Conservation (phyloP, 1,284 basidiomycete species). For the Leccinum fuscescens region DNA sequence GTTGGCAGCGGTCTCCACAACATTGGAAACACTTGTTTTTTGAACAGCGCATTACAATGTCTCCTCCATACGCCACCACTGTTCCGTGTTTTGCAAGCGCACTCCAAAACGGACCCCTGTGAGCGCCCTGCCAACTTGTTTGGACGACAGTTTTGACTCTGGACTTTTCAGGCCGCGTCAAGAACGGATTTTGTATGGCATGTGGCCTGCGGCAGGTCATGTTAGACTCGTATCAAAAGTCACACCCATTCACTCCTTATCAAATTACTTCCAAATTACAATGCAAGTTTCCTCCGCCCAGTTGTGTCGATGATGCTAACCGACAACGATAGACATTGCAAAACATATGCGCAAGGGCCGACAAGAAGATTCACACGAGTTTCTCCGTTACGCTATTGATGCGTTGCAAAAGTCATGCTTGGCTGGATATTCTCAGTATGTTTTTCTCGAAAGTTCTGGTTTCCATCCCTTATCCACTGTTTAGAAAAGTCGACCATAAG, state of each 20-base stretch:
- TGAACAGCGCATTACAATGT: constrained; percentile 95
- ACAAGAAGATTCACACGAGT: constrained; percentile 99
- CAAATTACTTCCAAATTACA: constrained; percentile 66
- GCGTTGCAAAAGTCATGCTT: constrained; percentile 86
- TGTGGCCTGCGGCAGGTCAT: constrained; percentile 65
- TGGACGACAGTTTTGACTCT: constrained; percentile 7
- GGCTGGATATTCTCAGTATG: constrained; percentile 68
- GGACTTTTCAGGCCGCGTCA: constrained; percentile 49
- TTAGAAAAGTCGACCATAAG: constrained; percentile 75
- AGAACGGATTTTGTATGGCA: constrained; percentile 71
- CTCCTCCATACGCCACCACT: constrained; percentile 93
- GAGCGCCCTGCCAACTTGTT: constrained; percentile 25
- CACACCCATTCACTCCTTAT: constrained; percentile 56
- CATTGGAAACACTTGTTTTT: constrained; percentile 95
- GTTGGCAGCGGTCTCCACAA: constrained; percentile 79
- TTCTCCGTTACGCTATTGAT: constrained; percentile 93
- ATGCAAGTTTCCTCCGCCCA: constrained; percentile 44
- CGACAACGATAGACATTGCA: constrained; percentile 69
- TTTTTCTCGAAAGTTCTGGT: constrained; percentile 18
- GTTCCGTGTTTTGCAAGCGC: constrained; percentile 63
- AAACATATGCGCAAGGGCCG: constrained; percentile 88
- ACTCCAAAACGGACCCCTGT: constrained; percentile 53
- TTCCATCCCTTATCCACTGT: constrained; percentile 10
- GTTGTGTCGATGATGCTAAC: constrained; percentile 11
- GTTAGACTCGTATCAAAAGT: constrained; percentile 46